Percentiles rank a stretch among this genome's conserved stretches.
Evolutionary conservation across 345 rosid species (phyloP).

Genomic region (Gossypium ekmanianum): DNA sequence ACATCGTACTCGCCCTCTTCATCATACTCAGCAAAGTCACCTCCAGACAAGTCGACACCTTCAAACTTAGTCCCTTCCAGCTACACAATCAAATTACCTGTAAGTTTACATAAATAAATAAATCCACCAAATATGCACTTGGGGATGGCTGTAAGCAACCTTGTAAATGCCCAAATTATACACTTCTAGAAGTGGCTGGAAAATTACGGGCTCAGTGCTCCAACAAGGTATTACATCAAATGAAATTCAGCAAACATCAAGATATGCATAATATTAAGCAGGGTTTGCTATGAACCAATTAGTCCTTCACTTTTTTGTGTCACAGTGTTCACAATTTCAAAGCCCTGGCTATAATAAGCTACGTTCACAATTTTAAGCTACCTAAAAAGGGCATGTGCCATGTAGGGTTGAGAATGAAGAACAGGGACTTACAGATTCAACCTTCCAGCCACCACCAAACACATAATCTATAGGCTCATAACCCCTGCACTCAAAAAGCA

Average conservation of each 20-base stretch:
- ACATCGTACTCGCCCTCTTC: conserved; percentile 85
- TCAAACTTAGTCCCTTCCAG: conserved; percentile 61
- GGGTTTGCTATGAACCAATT: neutral
- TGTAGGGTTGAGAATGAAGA: conserved; percentile 4
- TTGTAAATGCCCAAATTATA: neutral
- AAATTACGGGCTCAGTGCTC: neutral
- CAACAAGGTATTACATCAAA: neutral
- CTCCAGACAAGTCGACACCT: conserved; percentile 68
- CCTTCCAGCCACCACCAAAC: conserved; percentile 67
- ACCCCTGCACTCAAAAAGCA: conserved; percentile 84
- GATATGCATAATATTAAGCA: neutral
- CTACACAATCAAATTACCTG: conserved; percentile 28
- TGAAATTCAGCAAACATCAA: neutral
- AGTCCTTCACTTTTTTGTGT: neutral
- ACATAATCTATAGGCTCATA: conserved; percentile 70
- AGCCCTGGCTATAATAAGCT: conserved; percentile 1
- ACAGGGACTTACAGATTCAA: conserved; percentile 66
- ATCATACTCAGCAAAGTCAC: conserved; percentile 67
- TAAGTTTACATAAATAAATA: conserved; percentile 9
- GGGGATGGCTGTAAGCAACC: neutral
- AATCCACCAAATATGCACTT: neutral
- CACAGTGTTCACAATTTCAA: neutral
- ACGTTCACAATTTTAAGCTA: neutral
- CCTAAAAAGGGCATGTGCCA: neutral
- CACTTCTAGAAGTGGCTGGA: neutral